Percentiles rank a stretch among this genome's conserved stretches.
Conservation (phyloP, 306 rosid species). For the Cyclanthera cordifolia region DNA sequence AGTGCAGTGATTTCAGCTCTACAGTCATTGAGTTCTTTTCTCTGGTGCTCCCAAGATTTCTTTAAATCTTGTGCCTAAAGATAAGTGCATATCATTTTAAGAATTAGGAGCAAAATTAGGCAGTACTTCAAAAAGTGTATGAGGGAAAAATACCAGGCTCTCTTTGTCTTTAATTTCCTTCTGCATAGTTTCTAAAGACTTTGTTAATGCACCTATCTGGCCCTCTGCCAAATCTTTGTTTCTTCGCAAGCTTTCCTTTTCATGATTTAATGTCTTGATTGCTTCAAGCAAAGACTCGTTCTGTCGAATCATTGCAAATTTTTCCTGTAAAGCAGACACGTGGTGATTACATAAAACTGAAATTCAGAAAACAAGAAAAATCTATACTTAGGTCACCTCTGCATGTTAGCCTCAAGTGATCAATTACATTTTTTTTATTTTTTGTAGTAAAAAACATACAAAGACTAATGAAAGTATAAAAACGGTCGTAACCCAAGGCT, state of each 20-base stretch:
- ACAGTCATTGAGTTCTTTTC: slow-evolving; percentile 69
- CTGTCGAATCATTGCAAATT: slow-evolving; percentile 50
- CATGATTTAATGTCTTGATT: slow-evolving; percentile 48
- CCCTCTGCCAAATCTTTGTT: slow-evolving; percentile 54
- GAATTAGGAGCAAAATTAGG: slow-evolving; percentile 9
- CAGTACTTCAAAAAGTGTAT: slow-evolving; percentile 18
- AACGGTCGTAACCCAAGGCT: neutral
- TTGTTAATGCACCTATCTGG: slow-evolving; percentile 55
- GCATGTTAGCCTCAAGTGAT: neutral
- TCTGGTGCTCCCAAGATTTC: slow-evolving; percentile 65
- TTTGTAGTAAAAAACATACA: neutral
- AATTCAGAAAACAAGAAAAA: slow-evolving; percentile 4
- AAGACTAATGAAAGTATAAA: neutral
- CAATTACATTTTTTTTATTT: neutral
- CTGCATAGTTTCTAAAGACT: slow-evolving; percentile 67
- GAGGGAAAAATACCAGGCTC: slow-evolving; percentile 42
- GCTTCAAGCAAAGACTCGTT: slow-evolving; percentile 48
- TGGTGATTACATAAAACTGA: neutral
- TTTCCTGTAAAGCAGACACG: slow-evolving; percentile 50
- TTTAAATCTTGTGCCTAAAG: slow-evolving; percentile 64
- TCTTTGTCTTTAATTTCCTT: slow-evolving; percentile 80
- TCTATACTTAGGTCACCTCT: neutral
- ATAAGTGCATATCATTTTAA: slow-evolving; percentile 16
- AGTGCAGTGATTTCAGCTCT: slow-evolving; percentile 79
- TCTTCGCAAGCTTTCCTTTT: slow-evolving; percentile 47